These are phyloP conservation scores for Neonectria sp. DNA, from an alignment of 2,329 filamentous ascomycete species.

Conservation along the genomic window DNA sequence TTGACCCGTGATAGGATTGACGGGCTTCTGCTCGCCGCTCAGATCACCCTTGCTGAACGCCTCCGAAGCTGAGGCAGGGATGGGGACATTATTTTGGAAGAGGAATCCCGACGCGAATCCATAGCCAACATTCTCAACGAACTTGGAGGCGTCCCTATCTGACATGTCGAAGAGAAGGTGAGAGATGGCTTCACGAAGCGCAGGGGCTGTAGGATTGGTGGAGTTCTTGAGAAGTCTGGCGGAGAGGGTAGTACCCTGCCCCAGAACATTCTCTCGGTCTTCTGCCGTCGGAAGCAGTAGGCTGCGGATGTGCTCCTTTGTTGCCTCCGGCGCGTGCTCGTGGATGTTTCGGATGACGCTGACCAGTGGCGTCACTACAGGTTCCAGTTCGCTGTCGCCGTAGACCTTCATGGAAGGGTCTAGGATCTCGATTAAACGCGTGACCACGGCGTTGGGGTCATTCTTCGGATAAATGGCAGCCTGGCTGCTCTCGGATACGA, in stretches of 20 bases:
- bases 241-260: slow-evolving; percentile 80
- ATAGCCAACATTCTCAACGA: slow-evolving; percentile 94
- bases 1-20: slow-evolving; percentile 93
- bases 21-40: slow-evolving; percentile 54
- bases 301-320: slow-evolving; percentile 73
- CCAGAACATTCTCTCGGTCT: slow-evolving; percentile 84
- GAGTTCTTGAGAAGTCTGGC: slow-evolving; percentile 84
- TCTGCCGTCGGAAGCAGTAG: slow-evolving; percentile 82
- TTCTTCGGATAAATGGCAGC: slow-evolving; percentile 77
- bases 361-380: slow-evolving; percentile 79
- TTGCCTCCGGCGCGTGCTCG: slow-evolving; percentile 74
- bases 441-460: slow-evolving; percentile 71
- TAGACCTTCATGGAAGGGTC: slow-evolving; percentile 76
- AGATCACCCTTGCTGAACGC: slow-evolving; percentile 50
- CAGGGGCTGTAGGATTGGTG: slow-evolving; percentile 79
- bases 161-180: slow-evolving; percentile 90
- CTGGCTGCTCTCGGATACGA: slow-evolving; percentile 68
- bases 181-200: slow-evolving; percentile 81
- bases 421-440: slow-evolving; percentile 79
- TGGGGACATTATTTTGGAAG: slow-evolving; percentile 84
- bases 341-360: slow-evolving; percentile 81
- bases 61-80: slow-evolving; percentile 78
- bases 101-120: slow-evolving; percentile 94
- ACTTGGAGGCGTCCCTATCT: slow-evolving; percentile 81
- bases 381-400: slow-evolving; percentile 79